These are phyloP conservation scores for Murraya koenigii DNA, from an alignment of 345 rosid genomes.

Conservation along the genomic window DNA sequence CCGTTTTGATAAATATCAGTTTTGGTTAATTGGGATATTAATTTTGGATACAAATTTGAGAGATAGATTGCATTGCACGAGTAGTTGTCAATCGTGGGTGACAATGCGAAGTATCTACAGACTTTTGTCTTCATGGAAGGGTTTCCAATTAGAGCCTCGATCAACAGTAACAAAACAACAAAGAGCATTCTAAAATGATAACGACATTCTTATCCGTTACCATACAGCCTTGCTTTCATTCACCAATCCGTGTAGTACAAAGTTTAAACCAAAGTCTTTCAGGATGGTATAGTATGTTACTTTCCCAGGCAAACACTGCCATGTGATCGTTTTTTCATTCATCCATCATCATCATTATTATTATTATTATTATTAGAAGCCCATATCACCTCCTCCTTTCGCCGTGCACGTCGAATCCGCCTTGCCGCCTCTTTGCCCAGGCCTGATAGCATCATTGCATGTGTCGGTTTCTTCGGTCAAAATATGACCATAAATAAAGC, in stretches of 20 bases:
- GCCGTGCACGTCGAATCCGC: background rate
- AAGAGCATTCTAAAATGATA: background rate
- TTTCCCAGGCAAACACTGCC: background rate
- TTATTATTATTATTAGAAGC: too few species aligned
- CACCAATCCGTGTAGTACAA: too few species aligned
- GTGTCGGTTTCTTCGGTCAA: background rate
- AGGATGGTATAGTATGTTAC: background rate
- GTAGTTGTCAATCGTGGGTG: too few species aligned
- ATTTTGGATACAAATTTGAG: too few species aligned
- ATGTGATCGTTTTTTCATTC: background rate
- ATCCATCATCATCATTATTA: too few species aligned
- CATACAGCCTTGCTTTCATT: background rate
- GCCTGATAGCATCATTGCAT: too few species aligned
- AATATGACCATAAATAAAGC: too few species aligned
- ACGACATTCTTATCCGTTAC: background rate
- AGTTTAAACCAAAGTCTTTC: too few species aligned
- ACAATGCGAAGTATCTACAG: background rate
- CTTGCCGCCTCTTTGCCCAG: background rate
- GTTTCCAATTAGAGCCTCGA: background rate
- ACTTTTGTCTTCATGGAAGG: background rate
- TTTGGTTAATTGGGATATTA: too few species aligned
- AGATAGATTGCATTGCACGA: too few species aligned
- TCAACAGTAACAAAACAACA: background rate
- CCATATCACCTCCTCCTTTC: background rate
- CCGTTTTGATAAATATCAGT: too few species aligned